Percentiles rank a stretch among this genome's conserved stretches.
These are phyloP conservation scores for Torulaspora maleeae DNA, from an alignment of 805 yeast species.

Conservation along the genomic window DNA sequence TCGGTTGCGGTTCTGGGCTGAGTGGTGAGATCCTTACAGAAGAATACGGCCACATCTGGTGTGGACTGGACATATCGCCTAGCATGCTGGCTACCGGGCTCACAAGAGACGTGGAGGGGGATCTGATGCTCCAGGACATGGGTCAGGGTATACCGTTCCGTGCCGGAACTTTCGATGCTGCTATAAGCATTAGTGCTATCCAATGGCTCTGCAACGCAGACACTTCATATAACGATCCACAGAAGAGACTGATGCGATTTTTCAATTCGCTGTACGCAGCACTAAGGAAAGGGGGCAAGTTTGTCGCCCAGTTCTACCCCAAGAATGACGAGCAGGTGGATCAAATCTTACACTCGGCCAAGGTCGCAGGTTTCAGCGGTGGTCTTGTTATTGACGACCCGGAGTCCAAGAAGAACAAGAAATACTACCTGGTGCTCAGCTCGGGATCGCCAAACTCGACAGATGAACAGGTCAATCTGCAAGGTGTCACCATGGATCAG, in stretches of 20 bases:
- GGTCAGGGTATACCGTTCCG: conserved; percentile 93
- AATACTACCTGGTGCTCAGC: conserved; percentile 82
- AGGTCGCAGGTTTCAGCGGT: conserved; percentile 92
- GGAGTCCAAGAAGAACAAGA: conserved; percentile 84
- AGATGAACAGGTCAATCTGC: conserved; percentile 69
- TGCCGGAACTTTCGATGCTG: conserved; percentile 96
- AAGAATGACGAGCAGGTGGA: conserved; percentile 81
- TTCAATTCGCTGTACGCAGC: conserved; percentile 85
- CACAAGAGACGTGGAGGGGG: conserved; percentile 91
- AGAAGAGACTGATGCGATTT: conserved; percentile 69
- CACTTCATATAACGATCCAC: conserved; percentile 74
- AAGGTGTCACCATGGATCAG: conserved; percentile 77
- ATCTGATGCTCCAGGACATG: conserved; percentile 83
- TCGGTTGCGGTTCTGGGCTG: conserved; percentile 96
- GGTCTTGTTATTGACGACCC: conserved; percentile 93
- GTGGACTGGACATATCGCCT: conserved; percentile 94
- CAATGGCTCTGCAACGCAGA: conserved; percentile 99
- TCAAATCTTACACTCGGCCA: conserved; percentile 75
- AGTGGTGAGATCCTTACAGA: conserved; percentile 91
- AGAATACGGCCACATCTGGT: conserved; percentile 84
- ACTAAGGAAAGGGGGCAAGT: conserved; percentile 90
- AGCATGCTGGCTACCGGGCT: conserved; percentile 93
- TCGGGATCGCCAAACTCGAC: conserved; percentile 62
- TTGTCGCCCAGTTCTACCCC: conserved; percentile 96
- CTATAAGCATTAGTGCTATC: conserved; percentile 87